A percentile compares a stretch with the other conserved stretches of the same genome.
Conservation (phyloP, 2,329 filamentous ascomycete genomes). For the Nigrograna mackinnonii region DNA sequence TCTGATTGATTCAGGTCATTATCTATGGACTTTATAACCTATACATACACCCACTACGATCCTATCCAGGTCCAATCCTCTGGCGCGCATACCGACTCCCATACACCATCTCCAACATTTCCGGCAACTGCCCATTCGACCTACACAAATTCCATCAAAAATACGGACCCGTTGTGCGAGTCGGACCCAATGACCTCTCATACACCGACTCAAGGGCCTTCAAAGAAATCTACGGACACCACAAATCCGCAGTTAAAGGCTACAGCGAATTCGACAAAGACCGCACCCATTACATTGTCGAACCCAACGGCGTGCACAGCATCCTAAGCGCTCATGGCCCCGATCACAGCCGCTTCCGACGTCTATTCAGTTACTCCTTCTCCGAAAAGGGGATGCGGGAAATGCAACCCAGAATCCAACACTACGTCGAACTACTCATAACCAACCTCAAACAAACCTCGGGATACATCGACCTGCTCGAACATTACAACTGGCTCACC, state of each 20-base stretch:
- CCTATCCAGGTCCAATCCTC: constrained; percentile 5
- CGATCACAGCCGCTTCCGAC: constrained; percentile 21
- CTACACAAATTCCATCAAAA: constrained; percentile 8
- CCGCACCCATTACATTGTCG: background rate
- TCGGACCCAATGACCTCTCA: constrained; percentile 52
- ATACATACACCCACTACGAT: constrained; percentile 7
- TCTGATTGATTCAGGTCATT: no score
- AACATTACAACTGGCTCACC: constrained; percentile 16
- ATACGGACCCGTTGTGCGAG: constrained; percentile 49
- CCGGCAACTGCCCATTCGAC: constrained; percentile 1
- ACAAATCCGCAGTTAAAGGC: constrained; percentile 24
- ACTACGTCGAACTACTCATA: constrained; percentile 40
- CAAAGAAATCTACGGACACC: constrained; percentile 44
- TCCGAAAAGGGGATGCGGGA: constrained; percentile 44
- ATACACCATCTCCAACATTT: background rate
- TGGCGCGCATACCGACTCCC: constrained; percentile 4
- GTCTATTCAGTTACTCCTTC: constrained; percentile 43
- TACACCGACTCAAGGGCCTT: constrained; percentile 45
- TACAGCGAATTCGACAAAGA: constrained; percentile 32
- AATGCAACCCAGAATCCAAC: constrained; percentile 39
- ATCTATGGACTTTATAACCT: constrained; percentile 10
- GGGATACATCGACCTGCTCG: constrained; percentile 5
- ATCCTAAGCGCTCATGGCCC: constrained; percentile 7
- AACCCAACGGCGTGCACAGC: constrained; percentile 3
- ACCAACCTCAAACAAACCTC: constrained; percentile 8